These are phyloP conservation scores for Zizania latifolia DNA, from an alignment of 176 grass and related monocot species.

Conservation along the genomic window DNA sequence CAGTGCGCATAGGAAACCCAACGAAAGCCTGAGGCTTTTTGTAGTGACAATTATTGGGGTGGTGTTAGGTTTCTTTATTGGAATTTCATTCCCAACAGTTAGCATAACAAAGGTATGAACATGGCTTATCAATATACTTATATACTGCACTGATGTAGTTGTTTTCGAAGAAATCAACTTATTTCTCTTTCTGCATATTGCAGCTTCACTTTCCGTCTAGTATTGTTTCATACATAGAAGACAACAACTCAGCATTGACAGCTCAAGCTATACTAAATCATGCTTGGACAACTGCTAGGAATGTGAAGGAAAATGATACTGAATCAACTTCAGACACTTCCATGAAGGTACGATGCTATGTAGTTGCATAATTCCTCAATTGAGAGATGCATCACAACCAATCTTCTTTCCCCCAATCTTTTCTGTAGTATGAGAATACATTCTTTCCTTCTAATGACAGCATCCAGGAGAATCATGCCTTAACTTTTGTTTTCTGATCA, in stretches of 20 bases:
- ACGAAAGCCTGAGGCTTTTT: constrained; percentile 57
- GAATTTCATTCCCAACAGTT: constrained; percentile 65
- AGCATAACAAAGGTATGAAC: constrained; percentile 57
- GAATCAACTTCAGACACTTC: constrained; percentile 41
- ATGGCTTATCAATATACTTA: background rate
- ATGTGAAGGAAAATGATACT: constrained; percentile 35
- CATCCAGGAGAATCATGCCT: background rate
- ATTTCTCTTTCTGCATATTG: background rate
- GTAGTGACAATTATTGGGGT: constrained; percentile 49
- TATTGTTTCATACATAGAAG: constrained; percentile 56
- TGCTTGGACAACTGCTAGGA: constrained; percentile 48
- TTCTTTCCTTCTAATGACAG: background rate
- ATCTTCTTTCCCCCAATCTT: background rate
- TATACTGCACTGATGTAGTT: background rate
- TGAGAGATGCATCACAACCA: background rate
- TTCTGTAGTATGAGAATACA: background rate
- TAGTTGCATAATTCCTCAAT: background rate
- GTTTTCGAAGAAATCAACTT: background rate
- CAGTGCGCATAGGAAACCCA: constrained; percentile 52
- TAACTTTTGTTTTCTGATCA: background rate
- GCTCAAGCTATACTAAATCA: constrained; percentile 74
- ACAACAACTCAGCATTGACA: constrained; percentile 57
- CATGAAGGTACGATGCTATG: constrained; percentile 29
- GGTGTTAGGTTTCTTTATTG: constrained; percentile 66
- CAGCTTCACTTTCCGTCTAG: constrained; percentile 79